Evolutionary conservation across 2,329 filamentous ascomycete genomes (phyloP).

Genomic region (Colletotrichum ledebouriae): DNA sequence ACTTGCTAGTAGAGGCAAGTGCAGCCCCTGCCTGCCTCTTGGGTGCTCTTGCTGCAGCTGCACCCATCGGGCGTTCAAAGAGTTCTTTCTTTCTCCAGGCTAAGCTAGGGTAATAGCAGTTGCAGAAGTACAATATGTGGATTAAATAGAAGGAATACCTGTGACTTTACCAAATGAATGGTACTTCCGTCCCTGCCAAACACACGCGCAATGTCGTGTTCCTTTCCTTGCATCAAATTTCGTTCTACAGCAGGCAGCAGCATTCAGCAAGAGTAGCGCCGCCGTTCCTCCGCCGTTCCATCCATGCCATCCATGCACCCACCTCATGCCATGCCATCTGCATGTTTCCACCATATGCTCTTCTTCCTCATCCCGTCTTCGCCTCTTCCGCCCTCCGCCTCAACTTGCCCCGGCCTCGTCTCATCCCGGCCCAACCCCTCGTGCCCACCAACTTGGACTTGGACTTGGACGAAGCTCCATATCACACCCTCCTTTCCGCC

Average conservation of each 20-base stretch:
- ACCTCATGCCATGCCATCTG: too few species aligned
- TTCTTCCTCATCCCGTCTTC: constrained; percentile 7
- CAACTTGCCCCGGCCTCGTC: constrained; percentile 1
- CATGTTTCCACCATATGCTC: background rate
- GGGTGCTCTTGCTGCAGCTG: constrained; percentile 3
- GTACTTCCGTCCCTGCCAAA: background rate
- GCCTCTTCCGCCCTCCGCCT: background rate
- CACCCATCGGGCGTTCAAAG: too few species aligned
- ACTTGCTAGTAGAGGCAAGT: background rate
- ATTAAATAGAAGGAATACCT: background rate
- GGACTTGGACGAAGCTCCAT: background rate
- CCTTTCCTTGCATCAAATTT: constrained; percentile 2
- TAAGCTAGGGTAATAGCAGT: background rate
- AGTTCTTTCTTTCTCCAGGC: background rate
- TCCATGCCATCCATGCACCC: too few species aligned
- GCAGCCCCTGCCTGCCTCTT: constrained; percentile 8
- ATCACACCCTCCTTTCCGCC: constrained; percentile 8
- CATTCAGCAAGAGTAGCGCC: constrained; percentile 9
- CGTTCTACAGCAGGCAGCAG: constrained; percentile 9
- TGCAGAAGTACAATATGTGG: background rate
- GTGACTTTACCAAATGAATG: background rate
- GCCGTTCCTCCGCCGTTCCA: constrained; percentile 2
- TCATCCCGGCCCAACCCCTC: constrained; percentile 12
- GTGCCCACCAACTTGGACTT: constrained; percentile 9
- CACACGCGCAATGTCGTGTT: constrained; percentile 1